These are phyloP conservation scores for Ogataea salicorniae DNA, from an alignment of 805 yeast species.

Conservation along the genomic window DNA sequence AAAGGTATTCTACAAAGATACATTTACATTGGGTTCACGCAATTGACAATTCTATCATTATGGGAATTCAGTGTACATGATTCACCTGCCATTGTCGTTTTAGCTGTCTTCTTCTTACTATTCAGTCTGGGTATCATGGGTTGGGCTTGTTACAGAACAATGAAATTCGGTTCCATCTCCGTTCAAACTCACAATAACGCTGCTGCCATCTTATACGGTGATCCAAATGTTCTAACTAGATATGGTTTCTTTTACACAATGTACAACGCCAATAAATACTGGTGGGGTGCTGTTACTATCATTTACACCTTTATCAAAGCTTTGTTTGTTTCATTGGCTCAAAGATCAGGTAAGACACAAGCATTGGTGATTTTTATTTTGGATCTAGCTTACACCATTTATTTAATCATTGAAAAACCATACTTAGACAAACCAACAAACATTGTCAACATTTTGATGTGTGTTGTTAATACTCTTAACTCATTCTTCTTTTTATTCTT, in stretches of 20 bases:
- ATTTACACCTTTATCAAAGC: slow-evolving; percentile 61
- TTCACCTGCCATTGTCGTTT: slow-evolving; percentile 82
- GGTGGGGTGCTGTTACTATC: slow-evolving; percentile 71
- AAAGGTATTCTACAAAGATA: slow-evolving; percentile 80
- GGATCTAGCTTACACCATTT: slow-evolving; percentile 65
- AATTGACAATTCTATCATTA: slow-evolving; percentile 67
- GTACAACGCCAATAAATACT: slow-evolving; percentile 76
- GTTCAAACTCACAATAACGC: slow-evolving; percentile 63
- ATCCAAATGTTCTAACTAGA: slow-evolving; percentile 62
- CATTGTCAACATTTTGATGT: slow-evolving; percentile 64
- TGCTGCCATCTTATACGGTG: slow-evolving; percentile 83
- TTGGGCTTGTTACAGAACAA: slow-evolving; percentile 64
- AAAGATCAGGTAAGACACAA: slow-evolving; percentile 76
- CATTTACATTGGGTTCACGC: slow-evolving; percentile 80
- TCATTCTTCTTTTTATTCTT: slow-evolving; percentile 84
- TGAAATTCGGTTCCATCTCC: slow-evolving; percentile 58
- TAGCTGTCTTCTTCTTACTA: slow-evolving; percentile 68
- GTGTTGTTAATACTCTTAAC: slow-evolving; percentile 68
- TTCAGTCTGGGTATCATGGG: slow-evolving; percentile 55
- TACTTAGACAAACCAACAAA: slow-evolving; percentile 82
- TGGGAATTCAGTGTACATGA: slow-evolving; percentile 84
- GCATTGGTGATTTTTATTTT: slow-evolving; percentile 69
- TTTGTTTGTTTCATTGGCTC: slow-evolving; percentile 72
- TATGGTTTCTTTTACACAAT: slow-evolving; percentile 88
- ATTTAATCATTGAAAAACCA: slow-evolving; percentile 62